These are phyloP conservation scores for Perkinsus marinus DNA, from an alignment of 169 alveolate genomes.

Conservation along the genomic window DNA sequence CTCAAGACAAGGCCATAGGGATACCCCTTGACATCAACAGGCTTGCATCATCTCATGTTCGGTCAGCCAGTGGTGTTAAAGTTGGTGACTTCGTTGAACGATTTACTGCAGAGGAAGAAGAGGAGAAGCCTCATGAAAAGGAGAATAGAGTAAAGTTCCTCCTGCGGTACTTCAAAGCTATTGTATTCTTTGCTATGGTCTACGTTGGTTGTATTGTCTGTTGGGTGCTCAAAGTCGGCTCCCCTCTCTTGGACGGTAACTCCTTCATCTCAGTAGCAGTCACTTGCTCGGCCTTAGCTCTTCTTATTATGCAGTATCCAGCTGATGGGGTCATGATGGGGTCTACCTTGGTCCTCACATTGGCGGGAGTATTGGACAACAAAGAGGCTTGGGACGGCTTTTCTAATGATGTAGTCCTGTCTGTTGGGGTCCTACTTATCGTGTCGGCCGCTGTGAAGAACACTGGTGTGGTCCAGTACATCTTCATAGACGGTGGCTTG, in stretches of 20 bases:
- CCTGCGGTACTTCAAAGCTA: not conserved
- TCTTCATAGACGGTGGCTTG: not conserved
- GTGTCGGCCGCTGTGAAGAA: not conserved
- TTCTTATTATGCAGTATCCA: not conserved
- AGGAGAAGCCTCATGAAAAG: not conserved
- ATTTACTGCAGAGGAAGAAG: not conserved
- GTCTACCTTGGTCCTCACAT: not conserved
- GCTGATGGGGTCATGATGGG: not conserved
- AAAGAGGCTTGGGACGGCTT: not conserved
- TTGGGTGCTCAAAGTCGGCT: not conserved
- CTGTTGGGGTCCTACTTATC: not conserved
- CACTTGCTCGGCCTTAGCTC: not conserved
- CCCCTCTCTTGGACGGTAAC: not conserved
- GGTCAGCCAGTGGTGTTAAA: not conserved
- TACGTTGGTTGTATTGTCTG: not conserved
- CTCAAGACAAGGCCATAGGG: not conserved
- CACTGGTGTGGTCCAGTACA: not conserved
- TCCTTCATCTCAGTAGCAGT: not conserved
- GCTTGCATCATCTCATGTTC: not conserved
- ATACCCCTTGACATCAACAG: not conserved
- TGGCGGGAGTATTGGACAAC: not conserved
- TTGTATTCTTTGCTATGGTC: not conserved
- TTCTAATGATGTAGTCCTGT: constrained; percentile 1
- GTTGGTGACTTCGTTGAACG: not conserved
- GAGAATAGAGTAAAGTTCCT: not conserved